phyloP scores from a whole-genome alignment of 345 rosid species.

The Hirschfeldia incana region DNA sequence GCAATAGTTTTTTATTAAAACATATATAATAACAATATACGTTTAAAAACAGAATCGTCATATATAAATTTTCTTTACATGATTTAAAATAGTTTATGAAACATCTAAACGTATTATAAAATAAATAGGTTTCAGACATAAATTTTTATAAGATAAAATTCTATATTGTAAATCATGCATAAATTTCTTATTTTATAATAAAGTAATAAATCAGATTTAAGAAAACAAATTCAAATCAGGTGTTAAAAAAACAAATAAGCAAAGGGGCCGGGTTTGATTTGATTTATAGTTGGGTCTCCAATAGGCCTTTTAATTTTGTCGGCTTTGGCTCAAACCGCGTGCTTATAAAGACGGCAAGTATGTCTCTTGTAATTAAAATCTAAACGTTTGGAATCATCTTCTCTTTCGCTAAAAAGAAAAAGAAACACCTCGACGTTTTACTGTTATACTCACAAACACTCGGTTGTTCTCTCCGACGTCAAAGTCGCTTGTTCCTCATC shows the following conservation, averaged over 20 bases:
- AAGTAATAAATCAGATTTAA: too few species aligned
- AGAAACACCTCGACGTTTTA: slow-evolving; percentile 16
- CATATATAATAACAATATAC: too few species aligned
- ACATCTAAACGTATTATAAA: too few species aligned
- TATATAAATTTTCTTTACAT: too few species aligned
- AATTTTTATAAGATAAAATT: background rate
- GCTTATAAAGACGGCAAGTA: background rate
- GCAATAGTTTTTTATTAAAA: too few species aligned
- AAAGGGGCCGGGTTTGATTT: background rate
- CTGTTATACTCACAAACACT: background rate
- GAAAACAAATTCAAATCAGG: too few species aligned
- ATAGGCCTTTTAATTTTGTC: background rate
- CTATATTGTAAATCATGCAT: too few species aligned
- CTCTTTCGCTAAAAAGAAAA: background rate
- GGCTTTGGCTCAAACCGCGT: background rate
- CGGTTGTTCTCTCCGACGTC: background rate
- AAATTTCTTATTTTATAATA: too few species aligned
- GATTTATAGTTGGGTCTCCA: too few species aligned
- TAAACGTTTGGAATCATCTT: background rate
- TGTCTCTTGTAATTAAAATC: background rate
- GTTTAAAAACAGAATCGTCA: too few species aligned
- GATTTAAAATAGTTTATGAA: too few species aligned
- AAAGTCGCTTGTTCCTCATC: background rate
- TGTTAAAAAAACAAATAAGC: background rate
- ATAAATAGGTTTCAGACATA: background rate